Evolutionary conservation across 139 green algal genomes (phyloP).

Genomic region (Chlamydomonas applanata): DNA sequence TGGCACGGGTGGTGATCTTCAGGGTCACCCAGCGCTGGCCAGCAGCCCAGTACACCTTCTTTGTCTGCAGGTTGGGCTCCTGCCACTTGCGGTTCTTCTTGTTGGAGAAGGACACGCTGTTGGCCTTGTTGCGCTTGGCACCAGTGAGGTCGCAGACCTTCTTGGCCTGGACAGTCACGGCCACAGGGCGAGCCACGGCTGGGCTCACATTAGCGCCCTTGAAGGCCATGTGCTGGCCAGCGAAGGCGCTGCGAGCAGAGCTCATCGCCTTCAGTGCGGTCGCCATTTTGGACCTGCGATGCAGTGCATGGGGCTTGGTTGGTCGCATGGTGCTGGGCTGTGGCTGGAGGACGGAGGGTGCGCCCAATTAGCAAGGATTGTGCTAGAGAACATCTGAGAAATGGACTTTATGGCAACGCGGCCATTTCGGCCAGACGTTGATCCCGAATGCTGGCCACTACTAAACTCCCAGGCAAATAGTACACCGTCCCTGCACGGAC

Average conservation of each 20-base stretch:
- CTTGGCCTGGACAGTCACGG: slow-evolving; percentile 23
- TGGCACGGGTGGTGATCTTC: slow-evolving; percentile 70
- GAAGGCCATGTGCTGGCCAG: slow-evolving; percentile 2
- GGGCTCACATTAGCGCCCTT: slow-evolving; percentile 6
- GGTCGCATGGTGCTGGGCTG: no score
- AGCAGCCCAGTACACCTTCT: slow-evolving; percentile 78
- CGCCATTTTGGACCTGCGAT: background rate
- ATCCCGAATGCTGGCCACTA: no score
- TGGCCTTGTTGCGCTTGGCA: slow-evolving; percentile 96
- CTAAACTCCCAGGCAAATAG: no score
- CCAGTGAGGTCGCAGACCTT: slow-evolving; percentile 87
- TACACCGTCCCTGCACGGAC: no score
- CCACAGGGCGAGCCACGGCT: background rate
- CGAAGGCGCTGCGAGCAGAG: slow-evolving; percentile 9
- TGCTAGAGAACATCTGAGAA: no score
- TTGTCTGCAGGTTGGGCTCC: slow-evolving; percentile 89
- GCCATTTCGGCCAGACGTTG: no score
- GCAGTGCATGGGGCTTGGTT: no score
- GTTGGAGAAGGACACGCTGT: slow-evolving; percentile 95
- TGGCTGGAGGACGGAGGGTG: no score
- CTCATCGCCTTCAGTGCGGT: background rate
- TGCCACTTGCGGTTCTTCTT: slow-evolving; percentile 96
- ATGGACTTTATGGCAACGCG: no score
- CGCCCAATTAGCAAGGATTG: no score
- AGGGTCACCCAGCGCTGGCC: slow-evolving; percentile 80